Base-by-base conservation (phyloP, 805 yeast genomes). In the Candida silvicultrix region DNA sequence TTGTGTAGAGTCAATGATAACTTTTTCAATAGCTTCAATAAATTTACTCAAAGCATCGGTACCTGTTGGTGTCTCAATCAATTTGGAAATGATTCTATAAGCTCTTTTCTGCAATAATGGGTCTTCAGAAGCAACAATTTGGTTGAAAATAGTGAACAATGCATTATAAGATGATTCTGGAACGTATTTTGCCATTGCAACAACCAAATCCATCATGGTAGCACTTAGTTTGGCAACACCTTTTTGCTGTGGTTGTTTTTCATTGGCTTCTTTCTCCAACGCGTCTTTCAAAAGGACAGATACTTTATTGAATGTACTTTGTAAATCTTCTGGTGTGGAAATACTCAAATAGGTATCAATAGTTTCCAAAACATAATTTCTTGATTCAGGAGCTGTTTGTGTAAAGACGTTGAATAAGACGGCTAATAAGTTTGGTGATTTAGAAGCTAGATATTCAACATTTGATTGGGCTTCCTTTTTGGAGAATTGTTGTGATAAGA, bases 351-450 rank as follows among this genome's bases (percentile, higher is more conserved):
- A 90, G 0, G 82, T 76, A 55, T 89, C 90, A 56, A 92, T 87
- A 10, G 97, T 82, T 50, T 92, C 97, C 48, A 89, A 73, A 43
- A 94, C 80, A 63, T 75, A 89, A 12, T 88, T 86, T 64, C 98
- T 80, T 15, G 89, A 77, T 45, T 87, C 94, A 35, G 94, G 84
- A 40, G 79, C 68, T 11, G 97, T 89, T 54, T 89, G 90, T n/a
- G 92, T 80, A 66, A 86, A 94, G 16, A 94, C 95, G 58, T 94
- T 94, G 73, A 92, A 88, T 43, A 94, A 70, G 19, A 89, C 97
- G 12, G 96, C 85, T 43, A 94, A 71, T 42, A 94, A 61, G 53
- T 94, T 90, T 5, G 86, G 66, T 5, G 96, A 80, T 51, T 78
- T 83, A 0, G 78, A 45, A 0, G 87, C 68, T 47, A 92, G 68